Conservation (phyloP, 208 protist species). For the Tritrichomonas foetus region DNA sequence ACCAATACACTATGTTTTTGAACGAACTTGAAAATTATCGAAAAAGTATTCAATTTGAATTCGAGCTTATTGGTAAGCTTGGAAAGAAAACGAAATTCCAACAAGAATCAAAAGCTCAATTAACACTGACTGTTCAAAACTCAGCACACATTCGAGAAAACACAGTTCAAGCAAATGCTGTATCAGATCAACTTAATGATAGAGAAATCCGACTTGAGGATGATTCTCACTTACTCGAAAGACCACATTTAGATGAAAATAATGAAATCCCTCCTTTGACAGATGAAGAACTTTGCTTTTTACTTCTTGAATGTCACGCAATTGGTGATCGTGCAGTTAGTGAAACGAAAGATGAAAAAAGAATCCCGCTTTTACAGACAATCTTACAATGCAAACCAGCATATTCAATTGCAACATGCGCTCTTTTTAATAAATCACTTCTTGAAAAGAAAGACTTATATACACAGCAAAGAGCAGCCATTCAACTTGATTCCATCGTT, state of each 20-base stretch:
- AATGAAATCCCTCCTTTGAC: not conserved
- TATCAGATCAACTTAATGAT: not conserved
- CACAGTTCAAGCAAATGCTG: not conserved
- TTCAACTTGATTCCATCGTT: not conserved
- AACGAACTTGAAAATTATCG: slow-evolving; percentile 6
- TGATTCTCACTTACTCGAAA: not conserved
- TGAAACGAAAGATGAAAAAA: slow-evolving; percentile 16
- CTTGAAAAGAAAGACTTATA: not conserved
- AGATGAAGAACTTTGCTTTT: not conserved
- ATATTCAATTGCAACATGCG: not conserved
- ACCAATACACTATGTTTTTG: not conserved
- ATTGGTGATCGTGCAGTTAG: not conserved
- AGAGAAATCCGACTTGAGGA: not conserved
- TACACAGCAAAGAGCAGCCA: not conserved
- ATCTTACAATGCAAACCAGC: not conserved
- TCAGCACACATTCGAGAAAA: not conserved
- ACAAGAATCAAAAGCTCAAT: slow-evolving; percentile 30
- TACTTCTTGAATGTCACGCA: not conserved
- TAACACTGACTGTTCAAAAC: not conserved
- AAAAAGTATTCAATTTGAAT: not conserved
- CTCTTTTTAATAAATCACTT: not conserved
- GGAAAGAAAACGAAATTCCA: slow-evolving; percentile 39
- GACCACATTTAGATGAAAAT: not conserved
- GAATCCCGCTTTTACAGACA: not conserved
- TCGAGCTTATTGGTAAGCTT: not conserved